phyloP scores from a whole-genome alignment of 345 rosid genomes.

The Salix arbutifolia region DNA sequence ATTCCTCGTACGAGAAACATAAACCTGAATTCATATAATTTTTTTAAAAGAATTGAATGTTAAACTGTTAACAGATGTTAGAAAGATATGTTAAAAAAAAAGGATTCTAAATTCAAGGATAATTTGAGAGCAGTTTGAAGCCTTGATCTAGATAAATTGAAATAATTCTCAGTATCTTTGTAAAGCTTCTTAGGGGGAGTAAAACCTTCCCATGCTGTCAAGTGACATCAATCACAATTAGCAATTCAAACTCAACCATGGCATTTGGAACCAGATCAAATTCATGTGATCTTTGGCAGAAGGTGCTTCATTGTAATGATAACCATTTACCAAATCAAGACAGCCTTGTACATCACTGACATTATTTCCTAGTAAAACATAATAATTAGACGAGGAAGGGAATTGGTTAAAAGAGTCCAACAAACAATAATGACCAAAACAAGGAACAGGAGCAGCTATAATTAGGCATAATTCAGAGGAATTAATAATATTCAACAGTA shows the following conservation, averaged over 20 bases:
- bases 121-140: too few species aligned
- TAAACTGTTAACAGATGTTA: too few species aligned
- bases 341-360: not conserved
- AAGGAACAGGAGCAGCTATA: not conserved
- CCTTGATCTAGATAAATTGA: too few species aligned
- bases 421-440: not conserved
- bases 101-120: too few species aligned
- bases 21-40: too few species aligned
- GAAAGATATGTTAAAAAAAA: too few species aligned
- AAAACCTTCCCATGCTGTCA: not conserved
- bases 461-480: not conserved
- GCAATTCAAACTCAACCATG: not conserved
- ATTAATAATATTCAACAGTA: not conserved
- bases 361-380: not conserved
- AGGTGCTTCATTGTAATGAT: not conserved
- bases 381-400: not conserved
- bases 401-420: not conserved
- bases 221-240: not conserved
- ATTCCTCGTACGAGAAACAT: too few species aligned
- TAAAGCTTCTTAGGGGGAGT: not conserved
- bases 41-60: too few species aligned
- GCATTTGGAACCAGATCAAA: not conserved
- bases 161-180: too few species aligned
- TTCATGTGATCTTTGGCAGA: not conserved
- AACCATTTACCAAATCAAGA: not conserved